Evolutionary conservation across 164 flowering plant species (phyloP).

Genomic region (Piper betle): DNA sequence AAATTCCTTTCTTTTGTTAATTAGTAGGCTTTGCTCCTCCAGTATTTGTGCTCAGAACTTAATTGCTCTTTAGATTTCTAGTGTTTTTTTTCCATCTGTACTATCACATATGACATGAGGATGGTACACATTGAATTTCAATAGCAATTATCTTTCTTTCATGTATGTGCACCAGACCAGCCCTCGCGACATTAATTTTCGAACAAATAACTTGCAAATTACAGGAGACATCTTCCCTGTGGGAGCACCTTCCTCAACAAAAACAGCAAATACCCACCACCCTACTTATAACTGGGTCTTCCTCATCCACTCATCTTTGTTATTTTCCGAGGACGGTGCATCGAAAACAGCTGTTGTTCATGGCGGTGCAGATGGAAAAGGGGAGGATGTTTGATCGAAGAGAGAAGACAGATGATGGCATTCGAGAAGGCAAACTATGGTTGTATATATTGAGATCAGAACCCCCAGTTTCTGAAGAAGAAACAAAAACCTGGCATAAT

Average conservation of each 20-base stretch:
- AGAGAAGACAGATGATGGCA: slow-evolving; percentile 14
- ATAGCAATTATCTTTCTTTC: no score
- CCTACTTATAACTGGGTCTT: neutral
- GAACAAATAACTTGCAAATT: no score
- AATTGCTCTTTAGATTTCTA: neutral
- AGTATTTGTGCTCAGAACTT: no score
- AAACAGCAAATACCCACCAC: slow-evolving; percentile 1
- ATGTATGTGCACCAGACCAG: no score
- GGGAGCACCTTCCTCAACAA: neutral
- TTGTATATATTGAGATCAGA: slow-evolving; percentile 8
- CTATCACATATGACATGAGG: neutral
- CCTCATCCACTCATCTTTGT: slow-evolving; percentile 1
- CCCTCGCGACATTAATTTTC: no score
- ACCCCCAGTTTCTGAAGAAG: slow-evolving; percentile 28
- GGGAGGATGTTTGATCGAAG: slow-evolving; percentile 5
- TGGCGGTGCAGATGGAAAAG: neutral
- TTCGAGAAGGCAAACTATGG: slow-evolving; percentile 1
- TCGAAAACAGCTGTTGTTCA: slow-evolving; percentile 1
- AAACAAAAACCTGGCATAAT: slow-evolving; percentile 52
- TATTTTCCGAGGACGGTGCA: neutral
- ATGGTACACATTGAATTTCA: no score
- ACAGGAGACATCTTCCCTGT: neutral
- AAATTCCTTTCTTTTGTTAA: no score
- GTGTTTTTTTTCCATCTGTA: neutral
- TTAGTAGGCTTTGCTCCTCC: no score